Conservation (phyloP, 768 basidiomycete species). For the Tremella yokohamensis region DNA sequence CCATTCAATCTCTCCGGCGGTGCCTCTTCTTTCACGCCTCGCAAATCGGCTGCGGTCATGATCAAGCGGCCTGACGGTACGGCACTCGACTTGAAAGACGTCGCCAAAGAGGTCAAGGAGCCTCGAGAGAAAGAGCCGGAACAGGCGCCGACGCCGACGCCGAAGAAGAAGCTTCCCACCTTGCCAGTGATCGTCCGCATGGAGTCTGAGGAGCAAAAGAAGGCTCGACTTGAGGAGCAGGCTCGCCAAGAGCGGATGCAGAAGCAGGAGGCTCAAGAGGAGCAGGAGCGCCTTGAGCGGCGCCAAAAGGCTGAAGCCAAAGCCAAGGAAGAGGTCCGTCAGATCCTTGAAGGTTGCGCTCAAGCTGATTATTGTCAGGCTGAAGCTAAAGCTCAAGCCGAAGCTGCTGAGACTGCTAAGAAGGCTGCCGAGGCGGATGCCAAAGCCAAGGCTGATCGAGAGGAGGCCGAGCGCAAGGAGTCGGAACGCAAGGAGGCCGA, state of each 20-base stretch:
- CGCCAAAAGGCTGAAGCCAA: slow-evolving; percentile 49
- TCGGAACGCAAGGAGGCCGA: slow-evolving; percentile 9
- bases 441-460: slow-evolving; percentile 41
- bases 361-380: slow-evolving; percentile 15
- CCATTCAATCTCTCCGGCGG: slow-evolving; percentile 34
- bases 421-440: slow-evolving; percentile 28
- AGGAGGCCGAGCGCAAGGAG: slow-evolving; percentile 11
- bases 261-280: slow-evolving; percentile 44
- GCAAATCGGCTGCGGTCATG: slow-evolving; percentile 36
- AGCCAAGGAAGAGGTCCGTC: slow-evolving; percentile 57
- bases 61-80: slow-evolving; percentile 55
- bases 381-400: slow-evolving; percentile 32
- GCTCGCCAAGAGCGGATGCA: slow-evolving; percentile 33
- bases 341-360: slow-evolving; percentile 48
- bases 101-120: slow-evolving; percentile 53
- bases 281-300: slow-evolving; percentile 50
- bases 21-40: slow-evolving; percentile 52
- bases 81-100: slow-evolving; percentile 55
- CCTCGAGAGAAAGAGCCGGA: slow-evolving; percentile 21
- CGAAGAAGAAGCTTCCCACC: slow-evolving; percentile 30
- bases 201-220: slow-evolving; percentile 47
- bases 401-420: slow-evolving; percentile 22
- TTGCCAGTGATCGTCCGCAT: slow-evolving; percentile 45
- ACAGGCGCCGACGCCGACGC: not conserved
- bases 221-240: slow-evolving; percentile 34